Base-by-base conservation (phyloP, 2,329 filamentous ascomycete genomes). In the Iodosphaeria phyllophila region DNA sequence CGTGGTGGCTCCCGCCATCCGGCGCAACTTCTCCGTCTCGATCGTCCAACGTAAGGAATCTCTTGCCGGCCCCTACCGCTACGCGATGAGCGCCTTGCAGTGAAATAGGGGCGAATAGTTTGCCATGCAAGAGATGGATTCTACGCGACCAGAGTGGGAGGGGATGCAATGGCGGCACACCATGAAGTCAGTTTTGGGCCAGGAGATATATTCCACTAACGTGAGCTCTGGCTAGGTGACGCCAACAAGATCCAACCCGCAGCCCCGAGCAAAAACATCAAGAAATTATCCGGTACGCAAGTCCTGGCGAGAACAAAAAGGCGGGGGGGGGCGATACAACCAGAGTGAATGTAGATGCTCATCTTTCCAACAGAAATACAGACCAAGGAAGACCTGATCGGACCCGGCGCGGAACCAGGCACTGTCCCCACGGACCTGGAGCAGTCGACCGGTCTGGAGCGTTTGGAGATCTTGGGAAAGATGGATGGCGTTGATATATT, bases 401-500 rank as follows among this genome's bases (percentile, higher is more conserved):
- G 76, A 35, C 78, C 82, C 17, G 89, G 89, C 61, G 83, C 77
- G 42, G 54, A 67, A 42, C 58, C 72, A 36, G 86, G 89, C 48
- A 78, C 76, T 50, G 63, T 98, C 39, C 82, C 89, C 38, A 91
- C 80, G 58, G 89, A 98, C 56, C 56, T 92, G 50, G 83, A 95
- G 54, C 89, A 98, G 56, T 60, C 89, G 31, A 95, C 89, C 42
- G 89, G 89, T 78, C 67, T 95, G 32, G 89, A 98, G 66, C 84
- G 89, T 70, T 70, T 98, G 42, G 89, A 98, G 60, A 89, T 98
- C 47, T 66, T 98, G 51, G 89, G 89, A 58, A 98, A 98, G 73
- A 92, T 95, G 77, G 82, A 95, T 65, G 84, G 89, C 39, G 63
- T 93, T 44, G 89, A 98, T 50, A 64, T 95, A 51, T 98, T 98